Base-by-base conservation (phyloP, 2,329 filamentous ascomycete genomes). In the Colletotrichum graminicola region DNA sequence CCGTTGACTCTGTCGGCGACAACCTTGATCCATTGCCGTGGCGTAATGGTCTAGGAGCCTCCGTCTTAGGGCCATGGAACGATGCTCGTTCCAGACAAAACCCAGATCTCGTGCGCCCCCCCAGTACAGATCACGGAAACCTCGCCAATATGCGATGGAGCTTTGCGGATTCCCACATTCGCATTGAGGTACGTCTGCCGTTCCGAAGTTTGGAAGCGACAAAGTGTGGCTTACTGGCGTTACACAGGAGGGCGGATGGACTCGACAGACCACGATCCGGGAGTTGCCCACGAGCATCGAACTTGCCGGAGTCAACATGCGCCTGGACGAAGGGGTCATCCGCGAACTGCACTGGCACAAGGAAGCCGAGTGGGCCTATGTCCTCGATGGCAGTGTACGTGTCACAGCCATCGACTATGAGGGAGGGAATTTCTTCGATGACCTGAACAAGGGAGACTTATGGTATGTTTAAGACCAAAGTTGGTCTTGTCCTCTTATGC, bases 271-370 rank as follows among this genome's bases (percentile, higher is more conserved):
- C 0, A 93, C 91, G 3, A 82, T 90, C 21, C 86, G 89, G 41
- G 90, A 92, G 79, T 84, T 93, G 3, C 86, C 88, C 55, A 87
- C 87, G 5, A 92, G 90, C 74, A 85, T 89, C n/a, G 91, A 94
- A 77, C 86, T 94, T 57, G 92, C 92, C 2, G 90, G 90, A 47
- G 92, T 94, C 66, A 93, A 94, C 79, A 94, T 94, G 92, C 88
- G 92, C n/a, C 87, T 94, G 1, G 92, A 91, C 52, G 82, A 89
- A 73, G 91, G 91, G 39, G 92, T 91, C 41, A 93, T 93, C 75
- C 90, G 92, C 34, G 92, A 94, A 79, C 85, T 94, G 6, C 92
- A 94, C 78, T 94, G 92, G 92, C 92, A 94, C 83, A 93, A 92
- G 75, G 91, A 93, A 78, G 91, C 91, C 36, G 92, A 94, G 77